Percentiles rank a stretch among this genome's conserved stretches.
Evolutionary conservation across 78 protist genomes (phyloP).

Genomic region (Dictyostelium firmibasis): DNA sequence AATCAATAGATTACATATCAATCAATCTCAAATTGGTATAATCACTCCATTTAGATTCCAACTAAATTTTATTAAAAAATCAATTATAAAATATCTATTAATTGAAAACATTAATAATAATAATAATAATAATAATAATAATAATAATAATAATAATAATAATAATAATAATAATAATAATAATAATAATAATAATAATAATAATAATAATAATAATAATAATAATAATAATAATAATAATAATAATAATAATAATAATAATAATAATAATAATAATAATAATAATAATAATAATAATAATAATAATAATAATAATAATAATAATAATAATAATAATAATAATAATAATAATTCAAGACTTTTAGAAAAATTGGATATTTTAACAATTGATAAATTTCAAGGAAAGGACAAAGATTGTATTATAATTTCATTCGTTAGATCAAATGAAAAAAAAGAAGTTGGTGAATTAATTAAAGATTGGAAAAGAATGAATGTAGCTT

Average conservation of each 20-base stretch:
- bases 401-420: constrained; percentile 94
- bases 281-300: not conserved
- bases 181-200: not conserved
- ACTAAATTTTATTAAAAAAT: constrained; percentile 16
- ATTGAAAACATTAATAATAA: not conserved
- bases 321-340: not conserved
- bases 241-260: not conserved
- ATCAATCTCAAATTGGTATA: constrained; percentile 80
- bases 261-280: not conserved
- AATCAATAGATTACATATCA: not conserved
- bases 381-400: constrained; percentile 93
- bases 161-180: not conserved
- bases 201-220: not conserved
- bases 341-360: too few relatives aligned
- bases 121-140: not conserved
- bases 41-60: constrained; percentile 92
- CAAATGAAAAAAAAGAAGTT: constrained; percentile 29
- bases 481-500: constrained; percentile 93
- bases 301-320: not conserved
- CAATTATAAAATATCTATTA: not conserved
- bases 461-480: constrained; percentile 90
- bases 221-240: not conserved
- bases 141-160: not conserved
- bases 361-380: constrained; percentile 25
- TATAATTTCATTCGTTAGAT: constrained; percentile 82